Evolutionary conservation across 139 green algal genomes (phyloP).

Genomic region (Closterium sp.): DNA sequence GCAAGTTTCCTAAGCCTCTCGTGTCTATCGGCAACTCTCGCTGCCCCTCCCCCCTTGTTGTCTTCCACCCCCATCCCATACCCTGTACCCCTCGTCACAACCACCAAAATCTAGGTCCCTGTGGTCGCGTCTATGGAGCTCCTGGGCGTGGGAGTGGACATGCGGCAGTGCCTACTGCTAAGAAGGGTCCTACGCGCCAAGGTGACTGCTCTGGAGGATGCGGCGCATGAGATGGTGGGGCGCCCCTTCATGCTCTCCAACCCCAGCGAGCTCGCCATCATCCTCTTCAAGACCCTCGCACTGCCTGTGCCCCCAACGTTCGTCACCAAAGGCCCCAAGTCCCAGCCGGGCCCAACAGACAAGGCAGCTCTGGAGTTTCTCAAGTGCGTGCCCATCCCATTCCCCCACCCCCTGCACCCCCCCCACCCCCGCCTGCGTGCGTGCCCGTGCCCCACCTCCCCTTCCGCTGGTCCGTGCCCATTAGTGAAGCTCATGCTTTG

Average conservation of each 20-base stretch:
- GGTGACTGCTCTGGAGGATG: slow-evolving; percentile 12
- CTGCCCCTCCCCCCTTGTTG: too few relatives aligned
- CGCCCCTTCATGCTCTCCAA: slow-evolving; percentile 13
- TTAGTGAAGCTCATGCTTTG: too few relatives aligned
- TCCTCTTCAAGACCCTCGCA: slow-evolving; percentile 22
- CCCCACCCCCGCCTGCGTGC: not conserved
- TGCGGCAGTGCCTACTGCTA: not conserved
- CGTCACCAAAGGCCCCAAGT: not conserved
- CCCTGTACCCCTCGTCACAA: not conserved
- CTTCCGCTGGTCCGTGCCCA: too few relatives aligned
- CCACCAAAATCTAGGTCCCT: not conserved
- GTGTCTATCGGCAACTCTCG: not conserved
- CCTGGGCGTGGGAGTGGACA: slow-evolving; percentile 28
- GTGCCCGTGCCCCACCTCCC: too few relatives aligned
- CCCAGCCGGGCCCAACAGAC: slow-evolving; percentile 18
- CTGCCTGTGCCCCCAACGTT: slow-evolving; percentile 18
- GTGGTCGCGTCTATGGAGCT: slow-evolving; percentile 41
- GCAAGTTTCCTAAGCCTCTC: too few relatives aligned
- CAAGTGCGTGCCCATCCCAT: not conserved
- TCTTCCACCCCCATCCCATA: not conserved
- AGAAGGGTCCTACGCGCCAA: not conserved
- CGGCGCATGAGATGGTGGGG: slow-evolving; percentile 16
- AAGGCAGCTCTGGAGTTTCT: slow-evolving; percentile 31
- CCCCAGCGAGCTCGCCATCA: slow-evolving; percentile 13
- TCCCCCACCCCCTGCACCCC: not conserved